Conservation (phyloP, 2,329 filamentous ascomycete species). For the Pseudodiploospora longispora region DNA sequence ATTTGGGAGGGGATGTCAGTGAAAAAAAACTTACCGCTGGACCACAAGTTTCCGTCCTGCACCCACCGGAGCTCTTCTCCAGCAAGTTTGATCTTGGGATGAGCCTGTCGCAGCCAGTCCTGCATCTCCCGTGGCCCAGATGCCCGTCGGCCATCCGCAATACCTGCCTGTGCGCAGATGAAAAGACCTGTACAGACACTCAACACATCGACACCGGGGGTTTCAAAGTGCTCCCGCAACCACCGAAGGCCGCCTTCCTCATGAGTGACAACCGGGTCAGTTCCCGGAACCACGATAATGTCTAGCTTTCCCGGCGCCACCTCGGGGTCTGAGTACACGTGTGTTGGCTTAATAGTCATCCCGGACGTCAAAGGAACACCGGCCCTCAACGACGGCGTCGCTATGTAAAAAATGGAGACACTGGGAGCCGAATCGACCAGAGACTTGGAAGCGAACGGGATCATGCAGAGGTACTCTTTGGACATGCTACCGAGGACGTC, state of each 20-base stretch:
- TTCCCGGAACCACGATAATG: conserved; percentile 42
- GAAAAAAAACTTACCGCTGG: conserved; percentile 33
- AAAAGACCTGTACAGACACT: conserved; percentile 44
- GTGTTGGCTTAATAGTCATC: conserved; percentile 30
- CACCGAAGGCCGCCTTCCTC: conserved; percentile 31
- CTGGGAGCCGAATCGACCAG: conserved; percentile 33
- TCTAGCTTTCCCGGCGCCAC: conserved; percentile 44
- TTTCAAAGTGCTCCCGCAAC: conserved; percentile 32
- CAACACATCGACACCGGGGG: conserved; percentile 36
- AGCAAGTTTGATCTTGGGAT: conserved; percentile 31
- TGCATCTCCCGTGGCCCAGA: conserved; percentile 41
- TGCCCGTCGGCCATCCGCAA: conserved; percentile 36
- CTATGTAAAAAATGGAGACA: conserved; percentile 39
- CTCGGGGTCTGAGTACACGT: conserved; percentile 34
- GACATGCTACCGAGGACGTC: conserved; percentile 41
- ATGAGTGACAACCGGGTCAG: conserved; percentile 30
- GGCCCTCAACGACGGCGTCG: conserved; percentile 25
- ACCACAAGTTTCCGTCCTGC: conserved; percentile 47
- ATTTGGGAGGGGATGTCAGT: not conserved
- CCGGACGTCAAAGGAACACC: conserved; percentile 34
- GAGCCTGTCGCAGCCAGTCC: conserved; percentile 27
- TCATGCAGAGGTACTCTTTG: conserved; percentile 32
- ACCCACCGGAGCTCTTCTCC: conserved; percentile 42
- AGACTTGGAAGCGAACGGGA: conserved; percentile 26
- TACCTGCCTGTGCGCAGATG: conserved; percentile 39